Base-by-base conservation (phyloP, 352 stramenopile species). In the Phytophthora meadii region DNA sequence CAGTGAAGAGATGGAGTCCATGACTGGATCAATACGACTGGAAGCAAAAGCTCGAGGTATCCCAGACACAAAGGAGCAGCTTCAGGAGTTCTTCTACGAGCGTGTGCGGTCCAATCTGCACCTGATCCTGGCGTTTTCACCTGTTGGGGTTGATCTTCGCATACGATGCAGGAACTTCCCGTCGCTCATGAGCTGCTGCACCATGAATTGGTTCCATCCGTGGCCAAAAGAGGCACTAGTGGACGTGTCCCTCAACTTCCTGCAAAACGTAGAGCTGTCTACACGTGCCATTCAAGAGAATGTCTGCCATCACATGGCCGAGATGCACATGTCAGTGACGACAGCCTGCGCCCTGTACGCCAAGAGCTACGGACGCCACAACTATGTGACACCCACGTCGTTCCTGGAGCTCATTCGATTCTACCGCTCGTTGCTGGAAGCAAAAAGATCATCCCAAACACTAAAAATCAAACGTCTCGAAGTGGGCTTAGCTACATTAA, bases 351-450 rank as follows among this genome's bases (percentile, higher is more conserved):
- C 72, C 1, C 54, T 84, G 45, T 98, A 97, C 60, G 84, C 88
- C 6, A 84, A 85, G 22, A 76, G 74, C 15, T 87, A 89, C 28
- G 81, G 80, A 1, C 76, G 93, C 8, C 94, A 88, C 65, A 98
- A 98, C 65, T 98, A 98, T 68, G 93, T 96, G 46, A 98, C 93
- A 0, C 93, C 93, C 2, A 98, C 94, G 32, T 97, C 82, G 2
- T 98, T 98, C 51, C 63, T 98, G 14, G 93, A 98, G 63, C 68
- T 98, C 0, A 98, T 98, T 59, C 77, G 82, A 7, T 98, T 98
- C 49, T 98, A 97, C 57, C 95, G 94, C 37, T 82, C 70, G 15
- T 71, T 98, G 3, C 52, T 97, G 4, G 54, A 58, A 14, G 32
- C 48, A 9, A 92, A 95, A 30, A 86, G 87, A n/a, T 53, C 66